Evolutionary conservation across 1,284 basidiomycete genomes (phyloP), one percentile per base, ranked within the genome.

Genomic region (Volvariella volvacea): DNA sequence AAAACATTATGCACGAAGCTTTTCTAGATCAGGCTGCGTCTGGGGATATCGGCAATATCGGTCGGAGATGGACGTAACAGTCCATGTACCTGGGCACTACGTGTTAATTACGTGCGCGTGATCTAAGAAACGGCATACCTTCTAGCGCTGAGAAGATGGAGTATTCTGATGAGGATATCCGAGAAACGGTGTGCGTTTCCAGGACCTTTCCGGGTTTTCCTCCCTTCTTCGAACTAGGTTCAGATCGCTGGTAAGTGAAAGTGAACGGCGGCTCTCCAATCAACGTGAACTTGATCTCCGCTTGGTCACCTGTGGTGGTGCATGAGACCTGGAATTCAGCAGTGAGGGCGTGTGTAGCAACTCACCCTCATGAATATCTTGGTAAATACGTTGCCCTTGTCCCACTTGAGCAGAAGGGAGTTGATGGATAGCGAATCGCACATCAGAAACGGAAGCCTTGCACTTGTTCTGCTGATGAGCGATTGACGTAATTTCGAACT

Each of bases 221-320:
- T 36, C 78, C 77, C 60, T 83, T 86, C 65, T 73, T 78, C 6
- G 66, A 59, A 55, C 65, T 75, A 20, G 78, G 70, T 61, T 89
- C 87, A 2, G 87, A 76, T 38, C 91, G 77, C 60, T 92, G 90
- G 61, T 92, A 93, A 0, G 90, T 92, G 65, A 99, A 98, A 1
- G 92, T 88, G 67, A 96, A 99, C 0, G 95, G 95, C 30, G 95
- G 87, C 54, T 89, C 88, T 44, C 95, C 95, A 38, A 82, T 73
- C 48, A 99, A 78, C 8, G 78, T 81, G 65, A 99, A 96, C 38
- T 89, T 71, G 50, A 96, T 94, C 60, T 95, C 91, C 7, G 93
- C 92, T 69, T 94, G 88, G 60, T 92, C 88, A 49, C 88, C 87
- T 86, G 55, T 25, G 19, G 12, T 10, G 12, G 25, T 20, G 20